Base-by-base conservation (phyloP, 2,329 filamentous ascomycete genomes). In the Aspergillus ustus region DNA sequence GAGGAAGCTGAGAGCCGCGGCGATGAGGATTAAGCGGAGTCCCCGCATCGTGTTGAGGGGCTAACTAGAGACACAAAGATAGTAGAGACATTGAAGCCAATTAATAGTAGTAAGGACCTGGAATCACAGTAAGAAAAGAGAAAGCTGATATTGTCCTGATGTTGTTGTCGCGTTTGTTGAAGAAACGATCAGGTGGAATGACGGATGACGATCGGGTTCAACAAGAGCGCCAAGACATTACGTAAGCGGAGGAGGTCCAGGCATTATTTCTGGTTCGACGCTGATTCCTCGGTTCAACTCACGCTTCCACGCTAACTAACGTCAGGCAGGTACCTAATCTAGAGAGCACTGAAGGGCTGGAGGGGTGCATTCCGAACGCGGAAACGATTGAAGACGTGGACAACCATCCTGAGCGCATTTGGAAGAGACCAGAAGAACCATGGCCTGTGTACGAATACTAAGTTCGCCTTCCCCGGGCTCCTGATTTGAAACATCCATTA, bases 41-140 rank as follows among this genome's bases (percentile, higher is more conserved):
- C 70, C 69, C 67, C 74, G 73, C 75, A 77, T 77, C 22, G 60
- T 66, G 61, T 60, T 58, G 58, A 57, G 59, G 55, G 51, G 49
- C 48, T 7, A 43, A 29, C 31, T 57, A 44, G 40, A 43, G 31
- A 49, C 40, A 28, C 40, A 48, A 20, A 48, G 7, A 51, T 49
- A 51, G 34, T 19, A 7, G 11, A 48, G 28, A 50, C 59, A 62
- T 64, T n/a, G 55, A 59, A 59, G 25, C 17, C 3, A 20, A 7
- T n/a, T 53, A 25, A 34, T 15, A 40, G 52, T 52, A 29, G 7
- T 7, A 54, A 4, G 34, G 20, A 40, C 29, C 4, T 7, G 29
- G 19, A 34, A 19, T 6, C 3, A 43, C 25, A 31, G 20, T 25
- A 25, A 20, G 40, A 25, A 57, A 2, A 51, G 22, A 8, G 20